These are phyloP conservation scores for Aspergillus glaucus DNA, from an alignment of 2,329 filamentous ascomycete species.

Conservation along the genomic window DNA sequence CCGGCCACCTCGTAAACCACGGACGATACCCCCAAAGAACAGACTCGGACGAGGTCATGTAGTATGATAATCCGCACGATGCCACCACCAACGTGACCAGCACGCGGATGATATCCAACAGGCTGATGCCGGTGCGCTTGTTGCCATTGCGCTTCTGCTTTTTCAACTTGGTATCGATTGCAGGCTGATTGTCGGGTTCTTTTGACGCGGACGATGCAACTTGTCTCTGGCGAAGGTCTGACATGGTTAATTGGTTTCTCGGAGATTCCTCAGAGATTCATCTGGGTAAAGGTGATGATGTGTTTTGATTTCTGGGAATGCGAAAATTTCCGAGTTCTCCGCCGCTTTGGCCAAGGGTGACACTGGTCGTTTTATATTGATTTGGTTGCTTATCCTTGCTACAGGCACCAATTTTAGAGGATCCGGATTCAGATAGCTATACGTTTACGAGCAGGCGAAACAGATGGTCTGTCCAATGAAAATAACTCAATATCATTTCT, in stretches of 20 bases:
- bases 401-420: background rate
- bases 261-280: background rate
- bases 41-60: slow-evolving; percentile 64
- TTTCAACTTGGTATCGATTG: slow-evolving; percentile 1
- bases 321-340: background rate
- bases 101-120: slow-evolving; percentile 63
- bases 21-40: slow-evolving; percentile 63
- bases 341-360: background rate
- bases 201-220: slow-evolving; percentile 2
- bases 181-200: background rate
- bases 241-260: slow-evolving; percentile 14
- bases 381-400: background rate
- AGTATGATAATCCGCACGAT: slow-evolving; percentile 66
- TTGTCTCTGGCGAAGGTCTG: slow-evolving; percentile 27
- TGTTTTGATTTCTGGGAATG: background rate
- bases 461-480: background rate
- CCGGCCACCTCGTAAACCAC: slow-evolving; percentile 54
- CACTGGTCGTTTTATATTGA: background rate
- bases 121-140: slow-evolving; percentile 28
- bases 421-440: too few species aligned
- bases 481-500: background rate
- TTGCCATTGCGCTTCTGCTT: slow-evolving; percentile 4
- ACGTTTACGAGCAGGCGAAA: background rate
- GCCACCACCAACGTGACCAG: slow-evolving; percentile 60
- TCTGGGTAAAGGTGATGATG: background rate